phyloP scores from a whole-genome alignment of 257 asterid genomes.

The Thymus quinquecostatus region DNA sequence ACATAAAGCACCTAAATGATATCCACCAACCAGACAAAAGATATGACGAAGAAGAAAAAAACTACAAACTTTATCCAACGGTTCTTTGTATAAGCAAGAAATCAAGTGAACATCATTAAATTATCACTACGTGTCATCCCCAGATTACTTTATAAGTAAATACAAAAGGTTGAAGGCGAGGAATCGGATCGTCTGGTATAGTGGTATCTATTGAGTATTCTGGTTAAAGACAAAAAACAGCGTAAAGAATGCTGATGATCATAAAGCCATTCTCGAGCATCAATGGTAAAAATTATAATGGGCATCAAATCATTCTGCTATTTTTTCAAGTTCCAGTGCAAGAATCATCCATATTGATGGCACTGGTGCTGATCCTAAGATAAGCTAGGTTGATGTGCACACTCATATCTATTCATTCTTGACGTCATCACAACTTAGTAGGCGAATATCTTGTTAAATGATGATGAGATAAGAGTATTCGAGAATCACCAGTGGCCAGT shows the following conservation, averaged over 20 bases:
- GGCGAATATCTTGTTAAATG: not conserved
- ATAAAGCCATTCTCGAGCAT: not conserved
- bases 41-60: not conserved
- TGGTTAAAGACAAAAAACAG: not conserved
- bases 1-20: not conserved
- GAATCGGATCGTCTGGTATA: constrained; percentile 1
- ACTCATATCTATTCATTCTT: not conserved
- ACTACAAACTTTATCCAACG: not conserved
- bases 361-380: not conserved
- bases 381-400: constrained; percentile 8
- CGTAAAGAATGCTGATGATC: too few relatives aligned
- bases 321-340: not conserved
- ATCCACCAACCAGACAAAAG: not conserved
- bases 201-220: not conserved
- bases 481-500: constrained; percentile 90
- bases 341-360: not conserved
- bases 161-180: not conserved
- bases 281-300: not conserved
- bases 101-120: constrained; percentile 6
- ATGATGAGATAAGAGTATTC: constrained; percentile 24
- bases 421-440: not conserved
- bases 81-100: constrained; percentile 6
- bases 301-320: constrained; percentile 3
- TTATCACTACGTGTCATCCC: constrained; percentile 12
- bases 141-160: constrained; percentile 20